Conservation (phyloP, 371 early-diverging fungal genomes). For the Mucor indicus region DNA sequence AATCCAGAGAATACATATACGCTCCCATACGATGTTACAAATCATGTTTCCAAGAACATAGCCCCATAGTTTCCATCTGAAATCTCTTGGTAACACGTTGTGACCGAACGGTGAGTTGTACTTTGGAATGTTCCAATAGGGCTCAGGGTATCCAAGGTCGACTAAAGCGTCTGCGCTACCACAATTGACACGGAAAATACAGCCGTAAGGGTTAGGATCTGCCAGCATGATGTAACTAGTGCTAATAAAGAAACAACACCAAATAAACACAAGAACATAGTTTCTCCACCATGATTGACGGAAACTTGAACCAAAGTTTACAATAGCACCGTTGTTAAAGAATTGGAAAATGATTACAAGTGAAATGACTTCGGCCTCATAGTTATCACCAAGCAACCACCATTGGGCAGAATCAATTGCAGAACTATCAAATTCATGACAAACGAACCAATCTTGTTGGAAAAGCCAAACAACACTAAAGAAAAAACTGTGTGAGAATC, state of each 20-base stretch:
- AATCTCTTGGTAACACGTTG: constrained; percentile 65
- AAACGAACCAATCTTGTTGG: constrained; percentile 65
- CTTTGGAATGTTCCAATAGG: constrained; percentile 47
- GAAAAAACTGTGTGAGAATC: constrained; percentile 1
- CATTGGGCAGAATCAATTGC: constrained; percentile 69
- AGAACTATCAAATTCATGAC: constrained; percentile 72
- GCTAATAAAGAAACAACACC: constrained; percentile 47
- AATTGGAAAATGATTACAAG: constrained; percentile 66
- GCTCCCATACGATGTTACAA: constrained; percentile 44
- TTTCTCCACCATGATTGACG: constrained; percentile 63
- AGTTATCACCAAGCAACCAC: constrained; percentile 85
- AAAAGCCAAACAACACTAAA: constrained; percentile 51
- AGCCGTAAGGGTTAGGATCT: constrained; percentile 69
- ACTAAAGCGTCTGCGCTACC: constrained; percentile 51
- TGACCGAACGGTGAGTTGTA: constrained; percentile 65
- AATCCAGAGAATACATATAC: constrained; percentile 52
- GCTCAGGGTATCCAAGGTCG: constrained; percentile 47
- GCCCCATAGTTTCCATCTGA: constrained; percentile 67
- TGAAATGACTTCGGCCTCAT: constrained; percentile 64
- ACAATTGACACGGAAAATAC: constrained; percentile 77
- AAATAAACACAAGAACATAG: constrained; percentile 57
- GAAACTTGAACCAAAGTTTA: constrained; percentile 71
- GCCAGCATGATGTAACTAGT: constrained; percentile 59
- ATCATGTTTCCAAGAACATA: constrained; percentile 29
- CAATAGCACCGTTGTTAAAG: constrained; percentile 68